Base-by-base conservation (phyloP, 1,139 yeast genomes). In the Ogataea hybrid region DNA sequence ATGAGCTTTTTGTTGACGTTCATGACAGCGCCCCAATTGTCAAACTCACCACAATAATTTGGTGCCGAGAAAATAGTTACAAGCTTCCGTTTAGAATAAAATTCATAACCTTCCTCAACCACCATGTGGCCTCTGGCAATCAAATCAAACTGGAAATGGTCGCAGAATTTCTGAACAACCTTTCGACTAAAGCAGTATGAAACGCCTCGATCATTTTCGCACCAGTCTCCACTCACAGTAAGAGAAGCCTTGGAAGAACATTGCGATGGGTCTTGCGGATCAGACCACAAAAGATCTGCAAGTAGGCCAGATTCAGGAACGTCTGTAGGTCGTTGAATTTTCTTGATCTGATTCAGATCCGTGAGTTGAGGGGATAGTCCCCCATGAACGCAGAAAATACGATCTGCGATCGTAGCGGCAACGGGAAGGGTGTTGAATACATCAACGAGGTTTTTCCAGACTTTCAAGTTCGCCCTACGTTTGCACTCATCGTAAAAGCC, bases 121-220 rank as follows among this genome's bases (percentile, higher is more conserved):
- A 87, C 96, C 95, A 87, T 87, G 62, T 87, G 96, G 12, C 95
- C 95, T 54, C 96, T 69, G 25, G 84, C 89, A 50, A 87, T 75
- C 54, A 87, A 68, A 63, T 87, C 96, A 66, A 87, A 82, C 44
- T 82, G 79, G 63, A 86, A 85, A 37, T 72, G 72, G 16, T 74
- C 64, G 54, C 87, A 82, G 56, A 87, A 87, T 52, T 77, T 74
- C 52, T 80, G 82, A 8, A 87, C 89, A 44, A 84, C 85, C 44
- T 76, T 76, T 50, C 76, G 77, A 29, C 90, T 89, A 65, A 86
- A 87, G 52, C 89, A 78, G 58, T 81, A 87, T 1, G 92, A 83
- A 5, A 87, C 95, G 25, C 96, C 96, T 39, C 96, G 75, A 59
- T 87, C 96, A 61, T 85, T 87, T 43, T 79, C 81, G 11, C 86